phyloP scores from a whole-genome alignment of 495 filamentous ascomycete species.

The Xylaria cubensis region DNA sequence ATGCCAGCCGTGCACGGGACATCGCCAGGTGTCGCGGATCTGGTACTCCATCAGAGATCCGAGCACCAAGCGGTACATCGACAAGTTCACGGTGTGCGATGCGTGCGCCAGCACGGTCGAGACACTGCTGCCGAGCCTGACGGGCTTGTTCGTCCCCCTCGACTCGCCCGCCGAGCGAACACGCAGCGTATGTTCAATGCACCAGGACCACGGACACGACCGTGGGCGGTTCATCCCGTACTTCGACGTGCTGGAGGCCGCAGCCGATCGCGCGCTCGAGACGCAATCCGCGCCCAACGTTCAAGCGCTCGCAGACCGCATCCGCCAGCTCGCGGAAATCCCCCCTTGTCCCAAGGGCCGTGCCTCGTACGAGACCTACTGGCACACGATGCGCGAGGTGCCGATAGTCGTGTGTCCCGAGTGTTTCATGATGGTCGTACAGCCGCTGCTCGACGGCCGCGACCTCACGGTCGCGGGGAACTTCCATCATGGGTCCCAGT shows the following conservation, averaged over 20 bases:
- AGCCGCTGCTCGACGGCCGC: conserved; percentile 59
- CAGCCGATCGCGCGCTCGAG: conserved; percentile 45
- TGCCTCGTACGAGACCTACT: conserved; percentile 34
- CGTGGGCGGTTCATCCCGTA: conserved; percentile 49
- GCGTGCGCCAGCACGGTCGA: conserved; percentile 51
- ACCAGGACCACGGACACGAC: conserved; percentile 38
- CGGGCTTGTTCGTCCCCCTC: conserved; percentile 46
- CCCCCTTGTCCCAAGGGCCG: conserved; percentile 47
- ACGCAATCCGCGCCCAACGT: conserved; percentile 44
- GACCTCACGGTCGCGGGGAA: conserved; percentile 60
- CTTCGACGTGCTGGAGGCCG: conserved; percentile 51
- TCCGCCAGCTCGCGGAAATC: conserved; percentile 42
- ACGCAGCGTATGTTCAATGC: conserved; percentile 49
- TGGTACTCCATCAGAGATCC: conserved; percentile 55
- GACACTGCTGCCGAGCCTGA: conserved; percentile 51
- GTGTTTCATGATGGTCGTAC: conserved; percentile 71
- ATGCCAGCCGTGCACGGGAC: conserved; percentile 44
- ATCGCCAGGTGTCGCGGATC: conserved; percentile 36
- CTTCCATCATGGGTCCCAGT: conserved; percentile 60
- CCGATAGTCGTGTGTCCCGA: conserved; percentile 55
- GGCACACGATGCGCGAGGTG: conserved; percentile 45
- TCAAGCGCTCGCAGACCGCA: conserved; percentile 42
- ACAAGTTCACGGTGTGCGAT: conserved; percentile 49
- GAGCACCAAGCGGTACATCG: conserved; percentile 37
- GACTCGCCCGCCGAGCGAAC: conserved; percentile 43